These are phyloP conservation scores for Lipomyces kockii DNA, from an alignment of 805 yeast species.

Conservation along the genomic window DNA sequence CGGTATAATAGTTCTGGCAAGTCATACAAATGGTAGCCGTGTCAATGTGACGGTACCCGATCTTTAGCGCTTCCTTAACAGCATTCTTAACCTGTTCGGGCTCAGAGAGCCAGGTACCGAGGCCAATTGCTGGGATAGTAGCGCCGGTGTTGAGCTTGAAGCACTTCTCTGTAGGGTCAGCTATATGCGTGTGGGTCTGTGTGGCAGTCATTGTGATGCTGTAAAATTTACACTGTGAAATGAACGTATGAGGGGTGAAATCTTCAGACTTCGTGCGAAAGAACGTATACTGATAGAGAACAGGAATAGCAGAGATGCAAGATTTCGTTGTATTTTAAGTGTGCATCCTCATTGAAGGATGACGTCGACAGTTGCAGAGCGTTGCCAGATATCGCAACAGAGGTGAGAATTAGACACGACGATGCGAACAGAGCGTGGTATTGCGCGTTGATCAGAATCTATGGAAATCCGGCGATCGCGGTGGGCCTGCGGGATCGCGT, in stretches of 20 bases:
- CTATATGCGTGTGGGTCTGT: not conserved
- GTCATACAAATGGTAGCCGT: conserved; percentile 56
- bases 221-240: not conserved
- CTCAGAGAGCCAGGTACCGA: conserved; percentile 73
- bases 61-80: conserved; percentile 55
- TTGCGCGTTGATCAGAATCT: too few relatives aligned
- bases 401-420: too few relatives aligned
- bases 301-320: not conserved
- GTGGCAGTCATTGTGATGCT: not conserved
- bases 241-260: not conserved
- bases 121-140: conserved; percentile 66
- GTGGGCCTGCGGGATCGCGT: too few relatives aligned
- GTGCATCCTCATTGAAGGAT: not conserved
- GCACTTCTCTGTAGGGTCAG: not conserved
- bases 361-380: not conserved
- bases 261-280: not conserved
- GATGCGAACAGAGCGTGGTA: too few relatives aligned
- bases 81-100: conserved; percentile 58
- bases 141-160: conserved; percentile 61
- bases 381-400: not conserved
- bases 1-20: not conserved
- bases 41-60: conserved; percentile 79
- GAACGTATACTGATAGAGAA: not conserved
- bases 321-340: too few relatives aligned
- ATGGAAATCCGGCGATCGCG: too few relatives aligned